Conservation (phyloP, 768 basidiomycete species). For the Omphalotus guepiniiformis region DNA sequence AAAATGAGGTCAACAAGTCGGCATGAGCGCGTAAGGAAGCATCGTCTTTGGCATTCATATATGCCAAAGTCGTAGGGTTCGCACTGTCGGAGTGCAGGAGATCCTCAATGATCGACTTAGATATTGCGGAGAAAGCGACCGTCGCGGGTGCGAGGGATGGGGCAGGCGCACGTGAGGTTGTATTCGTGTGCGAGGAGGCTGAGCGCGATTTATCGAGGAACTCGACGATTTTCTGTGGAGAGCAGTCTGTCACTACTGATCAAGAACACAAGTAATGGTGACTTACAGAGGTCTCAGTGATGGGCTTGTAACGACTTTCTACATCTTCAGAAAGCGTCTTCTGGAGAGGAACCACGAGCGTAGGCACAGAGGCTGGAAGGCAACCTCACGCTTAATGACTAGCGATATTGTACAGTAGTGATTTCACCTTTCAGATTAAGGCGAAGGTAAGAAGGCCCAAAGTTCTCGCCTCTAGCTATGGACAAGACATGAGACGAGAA, state of each 20-base stretch:
- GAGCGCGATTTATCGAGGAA: conserved; percentile 85
- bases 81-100: conserved; percentile 60
- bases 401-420: neutral
- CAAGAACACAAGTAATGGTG: neutral
- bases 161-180: conserved; percentile 69
- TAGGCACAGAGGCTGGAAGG: conserved; percentile 67
- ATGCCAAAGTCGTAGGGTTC: conserved; percentile 58
- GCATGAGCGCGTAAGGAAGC: conserved; percentile 48
- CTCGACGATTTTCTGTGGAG: conserved; percentile 64
- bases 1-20: conserved; percentile 30
- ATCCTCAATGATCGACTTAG: conserved; percentile 49
- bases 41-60: conserved; percentile 55
- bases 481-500: neutral
- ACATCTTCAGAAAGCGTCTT: conserved; percentile 66
- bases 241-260: conserved; percentile 8
- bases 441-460: conserved; percentile 67
- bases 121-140: conserved; percentile 57
- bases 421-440: conserved; percentile 70
- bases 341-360: conserved; percentile 78
- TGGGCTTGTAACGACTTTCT: conserved; percentile 76
- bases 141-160: conserved; percentile 78
- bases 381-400: neutral
- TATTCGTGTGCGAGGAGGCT: conserved; percentile 58
- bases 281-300: conserved; percentile 68
- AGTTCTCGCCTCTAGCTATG: conserved; percentile 76